A percentile compares a stretch with the other conserved stretches of the same genome.
phyloP scores from a whole-genome alignment of 257 asterid genomes.

The Handroanthus guayacan region DNA sequence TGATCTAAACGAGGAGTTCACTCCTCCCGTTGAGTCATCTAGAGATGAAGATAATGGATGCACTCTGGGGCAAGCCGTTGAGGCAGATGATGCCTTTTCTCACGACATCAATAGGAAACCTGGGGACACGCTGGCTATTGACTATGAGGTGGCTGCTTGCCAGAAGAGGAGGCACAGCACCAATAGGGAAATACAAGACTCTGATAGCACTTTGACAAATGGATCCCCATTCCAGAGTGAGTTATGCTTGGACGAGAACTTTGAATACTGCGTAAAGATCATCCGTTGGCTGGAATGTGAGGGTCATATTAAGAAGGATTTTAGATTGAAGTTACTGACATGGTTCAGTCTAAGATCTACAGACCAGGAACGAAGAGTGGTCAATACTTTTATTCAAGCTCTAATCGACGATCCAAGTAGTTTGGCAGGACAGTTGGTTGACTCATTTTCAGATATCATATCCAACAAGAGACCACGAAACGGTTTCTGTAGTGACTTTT shows the following conservation, averaged over 20 bases:
- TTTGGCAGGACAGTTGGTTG: conserved; percentile 63
- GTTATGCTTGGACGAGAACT: conserved; percentile 66
- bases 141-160: conserved; percentile 54
- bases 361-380: conserved; percentile 77
- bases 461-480: conserved; percentile 41
- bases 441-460: conserved; percentile 48
- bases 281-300: conserved; percentile 77
- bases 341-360: conserved; percentile 79
- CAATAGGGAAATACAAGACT: conserved; percentile 68
- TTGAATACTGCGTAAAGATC: conserved; percentile 73
- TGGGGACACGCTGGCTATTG: conserved; percentile 62
- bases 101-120: conserved; percentile 56
- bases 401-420: conserved; percentile 64
- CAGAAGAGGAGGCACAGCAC: conserved; percentile 57
- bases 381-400: conserved; percentile 73
- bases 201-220: conserved; percentile 78
- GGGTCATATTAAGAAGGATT: conserved; percentile 65
- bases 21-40: conserved; percentile 64
- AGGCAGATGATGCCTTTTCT: conserved; percentile 69
- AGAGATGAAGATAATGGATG: conserved; percentile 68
- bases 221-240: conserved; percentile 64
- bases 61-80: conserved; percentile 54
- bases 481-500: conserved; percentile 47
- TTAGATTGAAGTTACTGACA: conserved; percentile 70
- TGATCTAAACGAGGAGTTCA: conserved; percentile 78